Base-by-base conservation (phyloP, 345 rosid species). In the Gossypium australe region DNA sequence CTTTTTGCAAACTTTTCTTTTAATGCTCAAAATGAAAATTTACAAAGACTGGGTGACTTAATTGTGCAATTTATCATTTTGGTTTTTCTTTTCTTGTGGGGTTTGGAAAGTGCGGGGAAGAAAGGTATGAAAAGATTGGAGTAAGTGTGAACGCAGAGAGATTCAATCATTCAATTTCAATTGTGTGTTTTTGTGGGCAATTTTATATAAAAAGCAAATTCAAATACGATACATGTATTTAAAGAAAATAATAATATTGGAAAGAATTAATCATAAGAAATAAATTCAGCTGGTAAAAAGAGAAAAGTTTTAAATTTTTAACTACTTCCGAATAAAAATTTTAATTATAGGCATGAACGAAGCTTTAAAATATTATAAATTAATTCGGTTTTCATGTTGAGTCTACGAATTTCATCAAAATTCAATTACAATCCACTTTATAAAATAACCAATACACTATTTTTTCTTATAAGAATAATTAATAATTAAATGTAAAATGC, bases 91-190 rank as follows among this genome's bases (percentile, higher is more conserved):
- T 22, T 20, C 8, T 52, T 52, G 57, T 16, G 22, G 67, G 20
- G 67, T 63, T 38, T 34, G 58, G 9, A 9, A 38, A 70, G 60
- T 4, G 38, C 0, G 38, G 38, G 38, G 38, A 5, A 29, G 38
- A 29, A 34, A 52, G 48, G 67, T 27, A 56, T 41, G 65, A 55
- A 64, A 64, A 64, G 68, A 11, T n/a, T 8, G 66, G 3, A 61
- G 66, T 79, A 6, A 61, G 66, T 79, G 82, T 75, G 82, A 79
- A 79, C 73, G 25, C 76, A 65, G 43, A 55, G 67, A 66, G 72
- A 70, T 79, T 56, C 53, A 70, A 58, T 58, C 63, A 58, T 58
- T 24, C 38, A 58, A 22, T 58, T 58, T 58, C 3, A 22, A 67
- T 2, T 43, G 24, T 29, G 61, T 9, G 13, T 2, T 18, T 20